Conservation (phyloP, 768 basidiomycete genomes). For the Pholiota conissans region DNA sequence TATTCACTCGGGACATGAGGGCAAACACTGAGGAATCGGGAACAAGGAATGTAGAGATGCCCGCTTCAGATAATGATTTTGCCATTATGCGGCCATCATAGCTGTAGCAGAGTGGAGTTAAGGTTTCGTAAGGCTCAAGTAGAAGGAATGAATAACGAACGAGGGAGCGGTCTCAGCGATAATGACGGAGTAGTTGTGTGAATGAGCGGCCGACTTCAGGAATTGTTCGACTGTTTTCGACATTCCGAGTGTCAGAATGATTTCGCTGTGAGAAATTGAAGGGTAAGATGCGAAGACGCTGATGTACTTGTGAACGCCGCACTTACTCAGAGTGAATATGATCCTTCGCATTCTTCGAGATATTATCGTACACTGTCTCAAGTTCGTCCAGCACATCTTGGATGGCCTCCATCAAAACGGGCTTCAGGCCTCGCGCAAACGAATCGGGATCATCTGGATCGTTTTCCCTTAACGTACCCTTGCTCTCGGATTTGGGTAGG, state of each 20-base stretch:
- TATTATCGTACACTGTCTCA: constrained; percentile 93
- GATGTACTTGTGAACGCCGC: constrained; percentile 6
- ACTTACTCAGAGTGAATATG: constrained; percentile 98
- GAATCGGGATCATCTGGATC: constrained; percentile 78
- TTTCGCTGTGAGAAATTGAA: constrained; percentile 62
- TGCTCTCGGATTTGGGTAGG: constrained; percentile 47
- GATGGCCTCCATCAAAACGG: constrained; percentile 95
- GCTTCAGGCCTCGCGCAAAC: constrained; percentile 79
- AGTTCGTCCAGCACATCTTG: constrained; percentile 95
- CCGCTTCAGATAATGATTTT: constrained; percentile 70
- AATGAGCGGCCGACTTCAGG: constrained; percentile 85
- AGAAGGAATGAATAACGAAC: constrained; percentile 45
- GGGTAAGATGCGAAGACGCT: not conserved
- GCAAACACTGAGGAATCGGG: constrained; percentile 96
- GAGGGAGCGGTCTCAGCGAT: constrained; percentile 95
- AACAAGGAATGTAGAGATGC: constrained; percentile 94
- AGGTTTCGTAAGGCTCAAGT: constrained; percentile 25
- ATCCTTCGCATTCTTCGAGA: constrained; percentile 91
- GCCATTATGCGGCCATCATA: constrained; percentile 89
- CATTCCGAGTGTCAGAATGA: constrained; percentile 81
- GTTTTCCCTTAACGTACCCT: constrained; percentile 62
- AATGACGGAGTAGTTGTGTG: constrained; percentile 93
- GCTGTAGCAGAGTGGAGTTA: constrained; percentile 35
- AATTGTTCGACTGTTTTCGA: constrained; percentile 94
- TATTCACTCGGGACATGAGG: constrained; percentile 95